Percentiles rank a stretch among this genome's conserved stretches.
Evolutionary conservation across 179 eudicot genomes (phyloP).

Genomic region (Silene noctiflora): DNA sequence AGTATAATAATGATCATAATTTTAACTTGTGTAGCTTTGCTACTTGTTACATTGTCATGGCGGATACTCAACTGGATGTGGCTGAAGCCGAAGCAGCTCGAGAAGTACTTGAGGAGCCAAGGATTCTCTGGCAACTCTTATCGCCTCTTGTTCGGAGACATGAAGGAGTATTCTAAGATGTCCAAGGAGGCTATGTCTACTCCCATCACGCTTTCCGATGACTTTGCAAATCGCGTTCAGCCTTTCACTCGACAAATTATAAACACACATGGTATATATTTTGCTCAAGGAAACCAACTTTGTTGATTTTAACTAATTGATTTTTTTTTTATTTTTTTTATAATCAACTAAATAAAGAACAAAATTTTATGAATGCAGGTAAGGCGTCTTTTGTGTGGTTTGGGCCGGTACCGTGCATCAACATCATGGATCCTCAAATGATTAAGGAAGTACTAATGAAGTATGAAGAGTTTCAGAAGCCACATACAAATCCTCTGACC

Average conservation of each 20-base stretch:
- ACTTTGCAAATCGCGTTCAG: constrained; percentile 26
- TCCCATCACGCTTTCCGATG: constrained; percentile 20
- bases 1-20: constrained; percentile 14
- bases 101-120: constrained; percentile 26
- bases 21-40: constrained; percentile 14
- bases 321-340: neutral
- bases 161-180: constrained; percentile 29
- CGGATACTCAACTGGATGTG: constrained; percentile 28
- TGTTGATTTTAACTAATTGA: too few relatives aligned
- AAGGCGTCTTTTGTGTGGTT: constrained; percentile 33
- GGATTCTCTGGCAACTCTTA: constrained; percentile 30
- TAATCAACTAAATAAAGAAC: neutral
- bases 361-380: constrained; percentile 20
- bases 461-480: constrained; percentile 37
- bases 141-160: constrained; percentile 31
- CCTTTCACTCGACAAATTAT: constrained; percentile 26
- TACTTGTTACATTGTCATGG: constrained; percentile 19
- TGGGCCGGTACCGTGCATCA: constrained; percentile 32
- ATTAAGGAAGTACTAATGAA: constrained; percentile 29
- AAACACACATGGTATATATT: constrained; percentile 18
- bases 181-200: constrained; percentile 25
- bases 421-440: constrained; percentile 34
- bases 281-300: too few relatives aligned
- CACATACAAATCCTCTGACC: constrained; percentile 29
- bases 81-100: constrained; percentile 28